Conservation (phyloP, 768 basidiomycete genomes). For the Suillus ampliporus region DNA sequence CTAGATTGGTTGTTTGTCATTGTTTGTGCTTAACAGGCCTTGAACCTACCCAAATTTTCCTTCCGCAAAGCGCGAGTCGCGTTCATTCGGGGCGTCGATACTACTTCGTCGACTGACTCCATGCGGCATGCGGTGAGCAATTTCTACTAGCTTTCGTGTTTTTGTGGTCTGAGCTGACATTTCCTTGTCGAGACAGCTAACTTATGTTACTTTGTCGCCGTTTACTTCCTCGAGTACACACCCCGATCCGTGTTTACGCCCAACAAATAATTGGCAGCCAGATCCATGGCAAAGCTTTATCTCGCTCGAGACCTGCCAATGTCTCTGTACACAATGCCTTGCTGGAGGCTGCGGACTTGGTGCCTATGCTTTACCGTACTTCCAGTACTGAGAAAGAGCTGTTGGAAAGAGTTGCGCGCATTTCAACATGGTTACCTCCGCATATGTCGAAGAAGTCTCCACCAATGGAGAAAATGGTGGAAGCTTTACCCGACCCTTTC, state of each 20-base stretch:
- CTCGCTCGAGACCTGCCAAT: conserved; percentile 17
- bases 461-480: conserved; percentile 19
- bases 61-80: conserved; percentile 25
- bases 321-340: conserved; percentile 20
- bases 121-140: conserved; percentile 64
- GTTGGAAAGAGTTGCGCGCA: conserved; percentile 31
- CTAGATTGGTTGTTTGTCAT: conserved; percentile 22
- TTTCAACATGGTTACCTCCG: conserved; percentile 35
- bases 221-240: conserved; percentile 54
- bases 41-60: conserved; percentile 34
- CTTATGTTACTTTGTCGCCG: conserved; percentile 80
- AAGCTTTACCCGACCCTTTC: conserved; percentile 30
- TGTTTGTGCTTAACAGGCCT: conserved; percentile 25
- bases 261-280: conserved; percentile 28
- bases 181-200: conserved; percentile 54
- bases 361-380: conserved; percentile 8
- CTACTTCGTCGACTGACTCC: conserved; percentile 32
- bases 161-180: conserved; percentile 8
- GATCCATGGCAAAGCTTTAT: conserved; percentile 20
- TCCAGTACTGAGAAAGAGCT: conserved; percentile 20
- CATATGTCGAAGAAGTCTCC: conserved; percentile 19
- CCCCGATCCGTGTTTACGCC: conserved; percentile 34
- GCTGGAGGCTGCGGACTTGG: conserved; percentile 15
- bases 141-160: neutral
- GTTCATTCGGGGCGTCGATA: conserved; percentile 34